phyloP scores from a whole-genome alignment of 495 filamentous ascomycete species.

The Emericellopsis terricola region DNA sequence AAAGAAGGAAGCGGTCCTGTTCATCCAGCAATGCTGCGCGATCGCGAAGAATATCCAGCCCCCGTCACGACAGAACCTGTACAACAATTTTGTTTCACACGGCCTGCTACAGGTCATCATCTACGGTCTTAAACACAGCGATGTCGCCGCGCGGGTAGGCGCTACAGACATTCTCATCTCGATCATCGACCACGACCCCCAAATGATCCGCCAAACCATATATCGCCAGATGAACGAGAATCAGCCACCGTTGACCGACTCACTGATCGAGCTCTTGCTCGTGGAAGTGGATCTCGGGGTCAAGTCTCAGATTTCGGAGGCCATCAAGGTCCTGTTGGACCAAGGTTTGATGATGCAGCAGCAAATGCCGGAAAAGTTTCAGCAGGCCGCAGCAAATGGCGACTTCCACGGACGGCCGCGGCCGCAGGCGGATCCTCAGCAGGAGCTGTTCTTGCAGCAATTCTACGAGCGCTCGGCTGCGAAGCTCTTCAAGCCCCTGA shows the following conservation, averaged over 20 bases:
- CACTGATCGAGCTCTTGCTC: slow-evolving; percentile 79
- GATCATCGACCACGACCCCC: slow-evolving; percentile 87
- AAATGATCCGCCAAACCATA: slow-evolving; percentile 84
- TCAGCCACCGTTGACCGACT: slow-evolving; percentile 75
- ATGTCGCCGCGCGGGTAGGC: slow-evolving; percentile 73
- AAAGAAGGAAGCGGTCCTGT: slow-evolving; percentile 86
- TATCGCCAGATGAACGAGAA: slow-evolving; percentile 81
- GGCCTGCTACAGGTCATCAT: slow-evolving; percentile 83
- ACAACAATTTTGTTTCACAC: slow-evolving; percentile 73
- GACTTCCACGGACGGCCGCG: slow-evolving; percentile 30
- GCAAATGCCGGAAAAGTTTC: slow-evolving; percentile 45
- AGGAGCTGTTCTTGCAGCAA: slow-evolving; percentile 62
- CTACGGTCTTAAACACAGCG: slow-evolving; percentile 69
- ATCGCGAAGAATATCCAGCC: slow-evolving; percentile 90
- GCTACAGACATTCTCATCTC: slow-evolving; percentile 88
- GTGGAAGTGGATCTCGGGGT: slow-evolving; percentile 86
- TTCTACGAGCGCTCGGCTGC: slow-evolving; percentile 86
- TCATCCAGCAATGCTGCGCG: slow-evolving; percentile 89
- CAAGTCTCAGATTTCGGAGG: slow-evolving; percentile 90
- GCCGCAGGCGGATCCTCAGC: slow-evolving; percentile 46
- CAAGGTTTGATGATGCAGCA: slow-evolving; percentile 41
- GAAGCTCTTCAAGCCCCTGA: slow-evolving; percentile 73
- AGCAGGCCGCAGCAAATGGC: not conserved
- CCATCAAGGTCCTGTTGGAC: slow-evolving; percentile 85
- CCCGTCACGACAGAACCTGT: slow-evolving; percentile 59